Evolutionary conservation across 768 basidiomycete genomes (phyloP).

Genomic region (Hypholoma fasciculare): DNA sequence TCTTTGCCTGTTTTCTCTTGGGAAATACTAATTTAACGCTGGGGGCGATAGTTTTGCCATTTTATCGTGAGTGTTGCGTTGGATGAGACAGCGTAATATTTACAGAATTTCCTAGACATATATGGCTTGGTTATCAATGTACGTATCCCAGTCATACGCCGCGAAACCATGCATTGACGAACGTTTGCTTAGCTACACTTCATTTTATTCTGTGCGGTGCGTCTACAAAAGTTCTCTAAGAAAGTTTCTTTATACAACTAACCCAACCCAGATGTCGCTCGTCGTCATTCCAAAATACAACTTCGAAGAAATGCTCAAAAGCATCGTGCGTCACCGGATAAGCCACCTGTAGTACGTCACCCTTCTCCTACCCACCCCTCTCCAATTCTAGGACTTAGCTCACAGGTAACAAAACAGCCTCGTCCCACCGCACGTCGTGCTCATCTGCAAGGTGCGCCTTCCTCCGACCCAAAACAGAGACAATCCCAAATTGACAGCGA

Average conservation of each 20-base stretch:
- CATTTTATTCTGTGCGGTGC: conserved; percentile 53
- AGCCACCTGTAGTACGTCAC: conserved; percentile 47
- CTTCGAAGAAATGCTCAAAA: conserved; percentile 60
- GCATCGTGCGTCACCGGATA: conserved; percentile 58
- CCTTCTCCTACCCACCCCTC: not conserved
- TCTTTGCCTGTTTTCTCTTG: not conserved
- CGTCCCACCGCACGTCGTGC: conserved; percentile 57
- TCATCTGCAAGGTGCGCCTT: conserved; percentile 53
- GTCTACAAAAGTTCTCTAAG: conserved; percentile 13
- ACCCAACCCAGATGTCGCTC: conserved; percentile 39
- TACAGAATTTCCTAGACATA: conserved; percentile 40
- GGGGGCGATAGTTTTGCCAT: conserved; percentile 46
- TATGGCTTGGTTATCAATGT: conserved; percentile 67
- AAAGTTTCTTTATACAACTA: not conserved
- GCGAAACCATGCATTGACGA: not conserved
- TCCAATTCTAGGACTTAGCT: not conserved
- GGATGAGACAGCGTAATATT: not conserved
- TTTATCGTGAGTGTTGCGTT: conserved; percentile 52
- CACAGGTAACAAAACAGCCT: conserved; percentile 31
- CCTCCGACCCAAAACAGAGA: not conserved
- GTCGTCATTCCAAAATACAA: conserved; percentile 66
- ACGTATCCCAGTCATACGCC: conserved; percentile 13
- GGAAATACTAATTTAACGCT: not conserved
- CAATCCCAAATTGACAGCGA: not conserved
- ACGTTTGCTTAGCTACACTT: conserved; percentile 49